Percentiles rank a stretch among this genome's conserved stretches.
phyloP scores from a whole-genome alignment of 305 asterid genomes.

The Withania somnifera region DNA sequence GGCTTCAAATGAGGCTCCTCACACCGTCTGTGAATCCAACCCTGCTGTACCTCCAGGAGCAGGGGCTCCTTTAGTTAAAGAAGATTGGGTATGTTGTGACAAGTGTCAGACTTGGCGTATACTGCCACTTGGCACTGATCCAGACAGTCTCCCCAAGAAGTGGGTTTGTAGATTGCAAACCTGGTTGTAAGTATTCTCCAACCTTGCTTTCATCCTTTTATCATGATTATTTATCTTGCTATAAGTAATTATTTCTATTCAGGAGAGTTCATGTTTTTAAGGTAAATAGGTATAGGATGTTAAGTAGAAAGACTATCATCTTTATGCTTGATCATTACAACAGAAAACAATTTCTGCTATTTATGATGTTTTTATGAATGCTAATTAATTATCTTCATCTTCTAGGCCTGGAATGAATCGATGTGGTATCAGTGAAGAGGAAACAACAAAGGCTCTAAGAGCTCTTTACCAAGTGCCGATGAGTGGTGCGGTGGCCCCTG shows the following conservation, averaged over 20 bases:
- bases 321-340: not conserved
- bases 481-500: constrained; percentile 27
- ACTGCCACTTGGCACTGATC: constrained; percentile 80
- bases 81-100: constrained; percentile 91
- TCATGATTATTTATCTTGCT: constrained; percentile 2
- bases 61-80: constrained; percentile 50
- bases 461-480: constrained; percentile 62
- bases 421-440: constrained; percentile 75
- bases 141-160: constrained; percentile 70
- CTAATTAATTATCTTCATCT: constrained; percentile 2
- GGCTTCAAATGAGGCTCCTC: constrained; percentile 29
- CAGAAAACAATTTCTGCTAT: not conserved
- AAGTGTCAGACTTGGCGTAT: constrained; percentile 88
- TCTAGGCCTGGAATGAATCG: constrained; percentile 91
- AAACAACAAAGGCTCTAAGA: constrained; percentile 66
- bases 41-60: constrained; percentile 40
- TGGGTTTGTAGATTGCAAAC: constrained; percentile 92
- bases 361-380: not conserved
- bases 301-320: not conserved
- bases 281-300: not conserved
- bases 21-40: constrained; percentile 29
- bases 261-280: not conserved
- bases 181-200: constrained; percentile 81
- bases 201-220: constrained; percentile 2
- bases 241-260: not conserved